Percentiles rank a stretch among this genome's conserved stretches.
phyloP scores from a whole-genome alignment of 805 yeast genomes.

The Gaillardinia entomophila region DNA sequence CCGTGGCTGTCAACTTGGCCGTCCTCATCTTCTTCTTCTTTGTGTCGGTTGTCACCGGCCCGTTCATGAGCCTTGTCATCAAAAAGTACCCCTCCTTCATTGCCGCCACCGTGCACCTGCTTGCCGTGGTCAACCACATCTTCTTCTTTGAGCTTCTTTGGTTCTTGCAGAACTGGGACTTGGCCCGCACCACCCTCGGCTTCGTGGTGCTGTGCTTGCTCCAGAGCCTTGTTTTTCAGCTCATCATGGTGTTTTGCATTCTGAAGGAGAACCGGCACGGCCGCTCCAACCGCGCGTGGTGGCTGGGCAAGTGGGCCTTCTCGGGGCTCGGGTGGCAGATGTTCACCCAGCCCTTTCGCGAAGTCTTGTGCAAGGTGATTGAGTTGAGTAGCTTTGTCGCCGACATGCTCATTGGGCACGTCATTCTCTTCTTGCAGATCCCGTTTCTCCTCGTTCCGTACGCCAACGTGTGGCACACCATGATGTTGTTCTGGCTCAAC shows the following conservation, averaged over 20 bases:
- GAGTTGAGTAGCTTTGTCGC: slow-evolving; percentile 67
- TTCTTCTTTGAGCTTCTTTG: slow-evolving; percentile 58
- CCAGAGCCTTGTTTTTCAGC: slow-evolving; percentile 54
- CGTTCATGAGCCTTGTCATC: slow-evolving; percentile 40
- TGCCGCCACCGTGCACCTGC: slow-evolving; percentile 51
- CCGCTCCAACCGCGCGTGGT: slow-evolving; percentile 52
- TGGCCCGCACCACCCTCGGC: slow-evolving; percentile 56
- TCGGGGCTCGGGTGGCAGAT: slow-evolving; percentile 59
- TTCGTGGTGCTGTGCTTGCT: slow-evolving; percentile 49
- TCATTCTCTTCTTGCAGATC: slow-evolving; percentile 50
- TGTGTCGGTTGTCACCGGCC: slow-evolving; percentile 46
- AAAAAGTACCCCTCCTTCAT: slow-evolving; percentile 43
- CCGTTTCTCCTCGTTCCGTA: slow-evolving; percentile 61
- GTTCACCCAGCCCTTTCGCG: slow-evolving; percentile 60
- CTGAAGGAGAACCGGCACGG: slow-evolving; percentile 61
- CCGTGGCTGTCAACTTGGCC: slow-evolving; percentile 39
- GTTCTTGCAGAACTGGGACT: slow-evolving; percentile 63
- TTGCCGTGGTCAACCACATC: slow-evolving; percentile 49
- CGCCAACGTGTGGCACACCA: slow-evolving; percentile 61
- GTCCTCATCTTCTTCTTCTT: slow-evolving; percentile 36
- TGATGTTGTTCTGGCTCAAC: slow-evolving; percentile 61
- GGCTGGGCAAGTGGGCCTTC: slow-evolving; percentile 67
- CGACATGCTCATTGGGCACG: slow-evolving; percentile 57
- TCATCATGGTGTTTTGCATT: slow-evolving; percentile 43
- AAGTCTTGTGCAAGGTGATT: slow-evolving; percentile 53